Evolutionary conservation across 495 filamentous ascomycete genomes (phyloP).

Genomic region (Haplographium delicatum): DNA sequence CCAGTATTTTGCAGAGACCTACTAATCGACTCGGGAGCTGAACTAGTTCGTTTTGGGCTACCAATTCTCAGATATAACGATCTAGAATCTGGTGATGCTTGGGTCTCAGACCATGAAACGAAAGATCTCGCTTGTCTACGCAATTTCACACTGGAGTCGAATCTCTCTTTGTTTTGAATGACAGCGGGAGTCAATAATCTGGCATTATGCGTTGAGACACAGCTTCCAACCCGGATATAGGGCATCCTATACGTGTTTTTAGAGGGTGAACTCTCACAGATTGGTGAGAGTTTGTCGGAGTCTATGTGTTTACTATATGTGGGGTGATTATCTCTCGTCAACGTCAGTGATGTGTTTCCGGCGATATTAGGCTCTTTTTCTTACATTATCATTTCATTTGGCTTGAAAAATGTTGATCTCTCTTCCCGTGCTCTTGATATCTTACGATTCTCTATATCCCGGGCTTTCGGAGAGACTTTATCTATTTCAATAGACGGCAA

Average conservation of each 20-base stretch:
- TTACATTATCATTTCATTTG: conserved; percentile 3
- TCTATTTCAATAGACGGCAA: not conserved
- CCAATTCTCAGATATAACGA: not conserved
- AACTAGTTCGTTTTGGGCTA: conserved; percentile 3
- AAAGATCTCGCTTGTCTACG: conserved; percentile 8
- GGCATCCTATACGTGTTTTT: too few species aligned
- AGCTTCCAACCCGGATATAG: too few species aligned
- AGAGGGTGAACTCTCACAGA: not conserved
- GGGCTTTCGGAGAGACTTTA: conserved; percentile 14
- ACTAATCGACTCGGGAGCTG: conserved; percentile 20
- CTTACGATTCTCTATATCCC: conserved; percentile 25
- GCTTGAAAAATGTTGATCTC: conserved; percentile 37
- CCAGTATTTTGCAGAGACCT: conserved; percentile 20
- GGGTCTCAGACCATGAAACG: conserved; percentile 22
- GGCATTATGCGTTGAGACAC: too few species aligned
- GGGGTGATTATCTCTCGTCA: not conserved
- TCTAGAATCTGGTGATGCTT: not conserved
- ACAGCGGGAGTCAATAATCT: not conserved
- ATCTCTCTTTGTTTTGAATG: not conserved
- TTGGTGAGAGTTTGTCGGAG: not conserved
- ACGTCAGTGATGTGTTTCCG: not conserved
- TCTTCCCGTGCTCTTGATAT: conserved; percentile 30
- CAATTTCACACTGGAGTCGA: not conserved
- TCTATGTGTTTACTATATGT: not conserved
- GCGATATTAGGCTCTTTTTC: conserved; percentile 1